Conservation (phyloP, 352 stramenopile genomes). For the Globisporangium perplexum region DNA sequence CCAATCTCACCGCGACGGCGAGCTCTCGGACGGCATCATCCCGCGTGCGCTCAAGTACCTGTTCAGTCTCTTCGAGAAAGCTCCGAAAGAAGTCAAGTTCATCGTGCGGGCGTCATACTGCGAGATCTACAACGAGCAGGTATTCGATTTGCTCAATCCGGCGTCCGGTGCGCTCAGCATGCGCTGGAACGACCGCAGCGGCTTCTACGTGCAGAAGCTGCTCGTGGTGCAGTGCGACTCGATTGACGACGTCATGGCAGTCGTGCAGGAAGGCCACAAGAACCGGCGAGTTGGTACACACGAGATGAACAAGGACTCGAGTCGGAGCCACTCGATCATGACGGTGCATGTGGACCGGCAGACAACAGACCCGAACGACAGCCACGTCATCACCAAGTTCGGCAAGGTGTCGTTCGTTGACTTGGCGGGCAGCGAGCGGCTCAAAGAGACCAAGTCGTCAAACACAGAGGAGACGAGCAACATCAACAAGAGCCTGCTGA, state of each 20-base stretch:
- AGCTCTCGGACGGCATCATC: conserved; percentile 66
- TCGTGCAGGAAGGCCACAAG: conserved; percentile 69
- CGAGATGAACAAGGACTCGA: conserved; percentile 80
- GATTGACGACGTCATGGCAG: conserved; percentile 64
- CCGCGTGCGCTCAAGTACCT: conserved; percentile 69
- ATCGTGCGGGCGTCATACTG: conserved; percentile 69
- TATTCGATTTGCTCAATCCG: conserved; percentile 72
- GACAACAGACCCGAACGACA: conserved; percentile 40
- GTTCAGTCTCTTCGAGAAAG: conserved; percentile 39
- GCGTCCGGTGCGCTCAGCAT: conserved; percentile 53
- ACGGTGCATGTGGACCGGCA: conserved; percentile 66
- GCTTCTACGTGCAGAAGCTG: conserved; percentile 78
- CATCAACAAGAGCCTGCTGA: conserved; percentile 83
- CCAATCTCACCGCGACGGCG: conserved; percentile 4
- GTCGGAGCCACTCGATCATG: conserved; percentile 72
- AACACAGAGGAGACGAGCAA: conserved; percentile 75
- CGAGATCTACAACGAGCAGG: conserved; percentile 85
- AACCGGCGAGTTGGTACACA: conserved; percentile 64
- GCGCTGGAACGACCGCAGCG: conserved; percentile 63
- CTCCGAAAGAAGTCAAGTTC: conserved; percentile 45
- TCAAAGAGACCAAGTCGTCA: conserved; percentile 68
- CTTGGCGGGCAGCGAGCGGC: conserved; percentile 57
- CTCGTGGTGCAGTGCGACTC: conserved; percentile 70
- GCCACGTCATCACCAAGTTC: conserved; percentile 44
- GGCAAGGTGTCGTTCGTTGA: conserved; percentile 84